These are phyloP conservation scores for Cicer bijugum DNA, from an alignment of 306 rosid species.

Conservation along the genomic window DNA sequence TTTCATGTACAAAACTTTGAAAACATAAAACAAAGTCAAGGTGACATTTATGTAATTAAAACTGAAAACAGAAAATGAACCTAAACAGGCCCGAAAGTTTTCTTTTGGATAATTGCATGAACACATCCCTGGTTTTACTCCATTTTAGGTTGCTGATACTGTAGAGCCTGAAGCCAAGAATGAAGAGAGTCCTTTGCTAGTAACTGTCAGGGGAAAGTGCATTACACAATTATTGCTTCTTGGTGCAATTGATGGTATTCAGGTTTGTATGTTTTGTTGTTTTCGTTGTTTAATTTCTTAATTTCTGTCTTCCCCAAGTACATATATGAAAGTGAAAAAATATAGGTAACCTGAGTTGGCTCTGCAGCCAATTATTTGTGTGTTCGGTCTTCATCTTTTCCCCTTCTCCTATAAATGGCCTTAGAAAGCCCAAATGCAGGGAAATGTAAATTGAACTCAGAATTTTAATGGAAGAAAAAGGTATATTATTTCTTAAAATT, in stretches of 20 bases:
- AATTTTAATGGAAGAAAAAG: too few relatives aligned
- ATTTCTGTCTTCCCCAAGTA: slow-evolving; percentile 12
- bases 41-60: neutral
- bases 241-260: slow-evolving; percentile 88
- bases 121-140: slow-evolving; percentile 37
- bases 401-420: neutral
- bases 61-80: slow-evolving; percentile 11
- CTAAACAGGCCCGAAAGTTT: slow-evolving; percentile 2
- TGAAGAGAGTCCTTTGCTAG: slow-evolving; percentile 79
- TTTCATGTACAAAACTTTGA: neutral
- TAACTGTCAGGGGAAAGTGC: slow-evolving; percentile 87
- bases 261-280: slow-evolving; percentile 61
- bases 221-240: slow-evolving; percentile 90
- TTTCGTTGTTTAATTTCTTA: slow-evolving; percentile 34
- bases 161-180: slow-evolving; percentile 69
- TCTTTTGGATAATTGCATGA: slow-evolving; percentile 32
- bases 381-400: slow-evolving; percentile 15
- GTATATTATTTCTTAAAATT: too few relatives aligned
- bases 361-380: slow-evolving; percentile 42
- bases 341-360: slow-evolving; percentile 13
- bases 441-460: neutral
- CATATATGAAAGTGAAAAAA: slow-evolving; percentile 5
- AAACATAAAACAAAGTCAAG: neutral
- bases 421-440: slow-evolving; percentile 24
- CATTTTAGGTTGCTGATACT: slow-evolving; percentile 68